Evolutionary conservation across 176 grass and related monocot species (phyloP).

Genomic region (Puccinellia tenuiflora): DNA sequence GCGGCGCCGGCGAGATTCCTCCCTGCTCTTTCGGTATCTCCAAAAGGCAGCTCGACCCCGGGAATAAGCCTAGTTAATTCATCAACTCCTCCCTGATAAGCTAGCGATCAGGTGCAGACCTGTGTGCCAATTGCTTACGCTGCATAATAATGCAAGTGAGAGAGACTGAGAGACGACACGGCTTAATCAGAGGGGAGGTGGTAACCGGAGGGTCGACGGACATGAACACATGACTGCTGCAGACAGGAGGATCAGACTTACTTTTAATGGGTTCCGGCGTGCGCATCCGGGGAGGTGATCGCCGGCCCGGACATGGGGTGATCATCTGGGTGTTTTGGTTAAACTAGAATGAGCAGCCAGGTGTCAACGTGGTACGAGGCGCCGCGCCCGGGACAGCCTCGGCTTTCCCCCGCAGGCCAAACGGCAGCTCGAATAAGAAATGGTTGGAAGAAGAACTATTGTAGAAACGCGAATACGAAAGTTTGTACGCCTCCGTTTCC

Average conservation of each 20-base stretch:
- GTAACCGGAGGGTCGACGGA: not conserved
- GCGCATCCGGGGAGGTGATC: not conserved
- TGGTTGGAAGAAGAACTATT: not conserved
- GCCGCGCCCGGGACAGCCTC: not conserved
- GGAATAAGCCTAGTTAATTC: not conserved
- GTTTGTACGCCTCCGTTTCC: too few relatives aligned
- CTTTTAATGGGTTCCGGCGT: not conserved
- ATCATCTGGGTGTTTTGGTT: not conserved
- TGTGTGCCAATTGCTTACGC: not conserved
- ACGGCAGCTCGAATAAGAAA: not conserved
- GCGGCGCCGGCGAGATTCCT: constrained; percentile 39
- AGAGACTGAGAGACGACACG: not conserved
- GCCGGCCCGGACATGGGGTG: not conserved
- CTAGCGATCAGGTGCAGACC: not conserved
- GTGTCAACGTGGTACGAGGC: constrained; percentile 3
- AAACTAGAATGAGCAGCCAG: not conserved
- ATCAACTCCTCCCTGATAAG: constrained; percentile 19
- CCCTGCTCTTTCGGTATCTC: constrained; percentile 34
- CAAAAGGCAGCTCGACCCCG: constrained; percentile 34
- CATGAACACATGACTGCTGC: not conserved
- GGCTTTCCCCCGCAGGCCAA: not conserved
- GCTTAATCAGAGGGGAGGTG: not conserved
- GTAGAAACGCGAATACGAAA: not conserved
- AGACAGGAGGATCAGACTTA: not conserved
- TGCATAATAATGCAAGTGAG: constrained; percentile 34